Evolutionary conservation across 441 rosid genomes (phyloP), one percentile per base, ranked within the genome.

Genomic region (Erodium texanum): DNA sequence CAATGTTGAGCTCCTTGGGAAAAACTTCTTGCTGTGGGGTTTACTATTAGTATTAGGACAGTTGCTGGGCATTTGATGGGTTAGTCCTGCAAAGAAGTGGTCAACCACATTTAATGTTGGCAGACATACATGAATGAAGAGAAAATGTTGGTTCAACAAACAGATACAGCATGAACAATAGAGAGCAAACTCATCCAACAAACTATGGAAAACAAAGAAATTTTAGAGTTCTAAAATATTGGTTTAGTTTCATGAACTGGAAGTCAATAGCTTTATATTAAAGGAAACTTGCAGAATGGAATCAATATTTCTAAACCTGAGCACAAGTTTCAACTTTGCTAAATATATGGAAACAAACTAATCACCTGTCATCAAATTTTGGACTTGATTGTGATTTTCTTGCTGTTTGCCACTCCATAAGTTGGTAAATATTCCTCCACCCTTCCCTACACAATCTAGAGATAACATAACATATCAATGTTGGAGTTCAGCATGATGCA

Each of bases 1-100:
- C 77, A 92, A 80, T 67, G 98, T 92, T 72, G 99, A 94, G 80
- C 79, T 80, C 82, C 96, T 86, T n/a, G 87, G 71, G 34, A 73
- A 61, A 48, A 61, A 27, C 58, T 82, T 73, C 80, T 79, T 87
- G 18, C 22, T 63, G 11, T 62, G 61, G 19, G 81, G 67, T 76
- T 79, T 82, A 18, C 71, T 41, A 74, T 54, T 81, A 70, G 76
- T 62, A 73, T 78, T 86, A 15, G 75, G 75, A 75, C 72, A 83
- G 74, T 77, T 78, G 68, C 52, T n/a, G 16, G 76, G 65, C 24
- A 67, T 66, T 38, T 76, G 77, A 82, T 72, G 62, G 70, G 76
- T 74, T 48, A 74, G 64, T 41, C 89, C 98, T 90, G 85, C 43
- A 67, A 62, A 36, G 24, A 69, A 24, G 15, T 22, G 45, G 36